Conservation (phyloP, 441 rosid genomes). For the Eruca vesicaria region DNA sequence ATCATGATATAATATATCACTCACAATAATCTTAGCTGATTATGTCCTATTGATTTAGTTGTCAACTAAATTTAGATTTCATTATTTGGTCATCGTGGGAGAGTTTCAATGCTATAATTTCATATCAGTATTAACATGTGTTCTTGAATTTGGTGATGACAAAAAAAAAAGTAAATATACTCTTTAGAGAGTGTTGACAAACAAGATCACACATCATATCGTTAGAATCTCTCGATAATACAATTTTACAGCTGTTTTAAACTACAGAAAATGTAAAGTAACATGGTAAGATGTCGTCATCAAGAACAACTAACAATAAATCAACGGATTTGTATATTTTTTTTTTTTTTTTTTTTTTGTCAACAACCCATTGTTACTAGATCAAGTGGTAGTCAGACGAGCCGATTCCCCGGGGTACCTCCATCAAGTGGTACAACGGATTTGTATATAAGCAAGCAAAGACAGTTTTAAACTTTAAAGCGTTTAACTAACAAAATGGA, state of each 20-base stretch:
- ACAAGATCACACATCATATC: not conserved
- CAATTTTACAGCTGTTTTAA: not conserved
- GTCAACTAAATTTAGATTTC: not conserved
- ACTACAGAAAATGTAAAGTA: not conserved
- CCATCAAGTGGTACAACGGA: too few species aligned
- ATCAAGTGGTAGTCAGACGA: too few species aligned
- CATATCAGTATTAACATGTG: not conserved
- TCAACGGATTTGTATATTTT: not conserved
- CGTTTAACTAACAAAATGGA: not conserved
- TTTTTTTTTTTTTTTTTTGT: too few species aligned
- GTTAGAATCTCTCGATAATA: not conserved
- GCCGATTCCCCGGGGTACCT: too few species aligned
- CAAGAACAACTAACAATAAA: not conserved
- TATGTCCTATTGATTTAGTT: not conserved
- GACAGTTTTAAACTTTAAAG: not conserved
- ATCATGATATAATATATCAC: too few species aligned
- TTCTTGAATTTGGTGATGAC: not conserved
- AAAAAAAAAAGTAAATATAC: not conserved
- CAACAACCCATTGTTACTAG: too few species aligned
- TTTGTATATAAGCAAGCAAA: not conserved
- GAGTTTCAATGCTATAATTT: not conserved
- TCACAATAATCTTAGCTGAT: not conserved
- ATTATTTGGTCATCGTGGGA: not conserved
- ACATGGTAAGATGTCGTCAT: not conserved
- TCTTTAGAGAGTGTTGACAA: not conserved